A percentile compares a stretch with the other conserved stretches of the same genome.
phyloP scores from a whole-genome alignment of 2,329 filamentous ascomycete species.

The Colletotrichum godetiae region DNA sequence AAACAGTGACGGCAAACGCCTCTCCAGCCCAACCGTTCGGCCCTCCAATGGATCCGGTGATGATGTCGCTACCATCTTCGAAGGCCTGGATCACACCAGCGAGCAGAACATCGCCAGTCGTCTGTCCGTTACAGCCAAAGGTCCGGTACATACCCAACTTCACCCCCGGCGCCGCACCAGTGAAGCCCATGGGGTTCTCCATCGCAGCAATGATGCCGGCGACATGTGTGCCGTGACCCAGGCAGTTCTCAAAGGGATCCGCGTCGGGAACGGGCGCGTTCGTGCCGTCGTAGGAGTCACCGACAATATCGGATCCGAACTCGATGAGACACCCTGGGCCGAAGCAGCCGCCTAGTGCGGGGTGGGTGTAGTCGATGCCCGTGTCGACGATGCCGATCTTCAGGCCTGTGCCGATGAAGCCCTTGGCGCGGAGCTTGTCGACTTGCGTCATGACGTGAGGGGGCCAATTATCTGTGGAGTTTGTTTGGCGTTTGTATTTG shows the following conservation, averaged over 20 bases:
- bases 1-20: constrained; percentile 60
- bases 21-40: constrained; percentile 63
- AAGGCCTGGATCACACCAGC: constrained; percentile 52
- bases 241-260: constrained; percentile 52
- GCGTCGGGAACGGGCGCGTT: constrained; percentile 46
- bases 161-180: constrained; percentile 52
- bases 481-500: constrained; percentile 26
- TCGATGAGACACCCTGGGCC: constrained; percentile 57
- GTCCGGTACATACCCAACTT: constrained; percentile 52
- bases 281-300: constrained; percentile 46
- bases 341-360: constrained; percentile 59
- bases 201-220: constrained; percentile 58
- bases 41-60: constrained; percentile 64
- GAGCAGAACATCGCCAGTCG: constrained; percentile 51
- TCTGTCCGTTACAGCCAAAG: constrained; percentile 46
- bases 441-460: constrained; percentile 68
- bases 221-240: constrained; percentile 57
- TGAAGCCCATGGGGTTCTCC: constrained; percentile 48
- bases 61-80: constrained; percentile 58
- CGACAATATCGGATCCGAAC: constrained; percentile 56
- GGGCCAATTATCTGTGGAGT: constrained; percentile 51
- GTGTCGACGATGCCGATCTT: constrained; percentile 66
- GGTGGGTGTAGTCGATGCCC: constrained; percentile 56
- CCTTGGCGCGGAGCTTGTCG: constrained; percentile 60
- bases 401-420: constrained; percentile 61